Evolutionary conservation across 495 filamentous ascomycete species (phyloP).

Genomic region (Penicillium parvum): DNA sequence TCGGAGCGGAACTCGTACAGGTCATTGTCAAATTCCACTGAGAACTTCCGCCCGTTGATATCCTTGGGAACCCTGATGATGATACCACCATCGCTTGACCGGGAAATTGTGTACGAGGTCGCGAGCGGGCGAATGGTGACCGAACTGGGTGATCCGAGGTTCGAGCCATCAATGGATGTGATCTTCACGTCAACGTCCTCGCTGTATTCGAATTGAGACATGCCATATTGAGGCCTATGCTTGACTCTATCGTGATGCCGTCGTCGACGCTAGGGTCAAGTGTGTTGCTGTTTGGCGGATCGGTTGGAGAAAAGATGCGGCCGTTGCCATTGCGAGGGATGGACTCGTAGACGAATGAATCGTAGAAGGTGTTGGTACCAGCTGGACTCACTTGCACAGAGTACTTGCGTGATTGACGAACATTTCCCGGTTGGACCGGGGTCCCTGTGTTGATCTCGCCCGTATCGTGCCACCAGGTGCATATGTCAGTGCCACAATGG

Average conservation of each 20-base stretch:
- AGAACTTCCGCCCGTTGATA: not conserved
- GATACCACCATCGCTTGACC: not conserved
- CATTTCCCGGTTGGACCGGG: not conserved
- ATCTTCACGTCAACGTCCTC: constrained; percentile 20
- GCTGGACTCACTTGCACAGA: not conserved
- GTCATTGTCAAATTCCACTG: not conserved
- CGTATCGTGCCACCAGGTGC: constrained; percentile 25
- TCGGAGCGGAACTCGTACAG: not conserved
- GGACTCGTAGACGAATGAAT: constrained; percentile 8
- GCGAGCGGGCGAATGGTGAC: not conserved
- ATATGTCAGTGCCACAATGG: constrained; percentile 11
- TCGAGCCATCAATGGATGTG: constrained; percentile 7
- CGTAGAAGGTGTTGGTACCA: not conserved
- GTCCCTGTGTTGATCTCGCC: constrained; percentile 15
- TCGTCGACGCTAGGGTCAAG: constrained; percentile 1
- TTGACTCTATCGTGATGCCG: constrained; percentile 12
- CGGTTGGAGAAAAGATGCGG: constrained; percentile 8
- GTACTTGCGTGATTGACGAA: not conserved
- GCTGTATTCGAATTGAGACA: constrained; percentile 23
- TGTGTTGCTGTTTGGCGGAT: constrained; percentile 2
- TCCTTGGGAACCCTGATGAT: not conserved
- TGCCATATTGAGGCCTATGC: constrained; percentile 16
- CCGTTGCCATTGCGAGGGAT: constrained; percentile 20
- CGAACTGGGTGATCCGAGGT: too few species aligned
- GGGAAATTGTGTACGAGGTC: not conserved